Base-by-base conservation (phyloP, 2,329 filamentous ascomycete species). In the Myriangium duriaei region DNA sequence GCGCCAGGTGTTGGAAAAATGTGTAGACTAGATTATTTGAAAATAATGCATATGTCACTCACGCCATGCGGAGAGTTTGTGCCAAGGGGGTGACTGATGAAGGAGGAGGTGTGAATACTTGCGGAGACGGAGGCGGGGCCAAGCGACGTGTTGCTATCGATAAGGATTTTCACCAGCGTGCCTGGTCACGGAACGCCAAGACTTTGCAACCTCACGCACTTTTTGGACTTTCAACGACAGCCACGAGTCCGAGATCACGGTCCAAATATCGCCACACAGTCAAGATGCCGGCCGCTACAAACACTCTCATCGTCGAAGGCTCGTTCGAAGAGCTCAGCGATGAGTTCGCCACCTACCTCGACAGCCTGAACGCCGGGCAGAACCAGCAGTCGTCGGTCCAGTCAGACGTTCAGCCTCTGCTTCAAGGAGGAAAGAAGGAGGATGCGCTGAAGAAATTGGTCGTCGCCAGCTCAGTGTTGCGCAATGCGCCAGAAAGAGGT, bases 311-410 rank as follows among this genome's bases (percentile, higher is more conserved):
- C 51, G 76, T 98, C 63, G 91, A 98, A 70, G 91, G 91, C 62
- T 75, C 76, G 54, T 94, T 95, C 62, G 78, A 86, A 61, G 91
- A 96, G 68, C 79, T 95, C 58, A 79, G 82, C 55, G 79, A 83
- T 63, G 91, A 98, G 68, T 82, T 98, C 69, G 86, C 88, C 61
- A 81, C 87, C 54, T 95, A 93, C 66, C 71, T 98, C 60, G 85
- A 93, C 63, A 70, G 78, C 51, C 74, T 87, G 59, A 81, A 82
- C 55, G 80, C 83, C 57, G 53, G 55, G 46, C 59, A 63, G 46
- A 63, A 65, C 51, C 70, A 74, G 45, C 71, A 71, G 47, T 61
- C 61, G 46, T 63, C 61, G 37, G 56, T 79, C 42, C 68, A 72
- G 53, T 56, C 68, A 49, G 77, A 81, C 50, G 67, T 91, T 58